These are phyloP conservation scores for Artemisia argyi DNA, from an alignment of 129 eudicot species.

Conservation along the genomic window DNA sequence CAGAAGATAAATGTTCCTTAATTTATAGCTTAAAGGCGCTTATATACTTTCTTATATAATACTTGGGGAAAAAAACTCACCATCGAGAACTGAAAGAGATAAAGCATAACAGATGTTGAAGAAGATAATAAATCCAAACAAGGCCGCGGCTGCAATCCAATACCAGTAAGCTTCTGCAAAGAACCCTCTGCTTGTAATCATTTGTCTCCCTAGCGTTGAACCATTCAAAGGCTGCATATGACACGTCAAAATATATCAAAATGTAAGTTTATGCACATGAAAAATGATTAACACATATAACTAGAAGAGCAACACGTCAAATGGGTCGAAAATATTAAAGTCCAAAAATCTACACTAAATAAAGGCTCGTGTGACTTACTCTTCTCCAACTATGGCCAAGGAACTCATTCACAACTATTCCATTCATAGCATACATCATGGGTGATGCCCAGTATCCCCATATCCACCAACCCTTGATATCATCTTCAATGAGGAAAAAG, in stretches of 20 bases:
- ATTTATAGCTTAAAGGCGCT: background rate
- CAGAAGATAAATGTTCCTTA: slow-evolving; percentile 8
- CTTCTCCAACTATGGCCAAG: slow-evolving; percentile 53
- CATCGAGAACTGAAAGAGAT: slow-evolving; percentile 47
- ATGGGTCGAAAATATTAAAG: background rate
- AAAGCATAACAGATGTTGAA: slow-evolving; percentile 41
- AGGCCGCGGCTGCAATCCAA: slow-evolving; percentile 63
- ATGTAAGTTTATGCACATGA: background rate
- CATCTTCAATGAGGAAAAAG: slow-evolving; percentile 21
- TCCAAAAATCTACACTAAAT: background rate
- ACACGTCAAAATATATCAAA: background rate
- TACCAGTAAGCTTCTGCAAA: slow-evolving; percentile 68
- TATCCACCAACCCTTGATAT: slow-evolving; percentile 46
- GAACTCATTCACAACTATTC: slow-evolving; percentile 51
- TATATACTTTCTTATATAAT: background rate
- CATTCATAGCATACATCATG: slow-evolving; percentile 62
- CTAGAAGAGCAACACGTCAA: background rate
- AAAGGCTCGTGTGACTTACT: slow-evolving; percentile 36
- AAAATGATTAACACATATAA: background rate
- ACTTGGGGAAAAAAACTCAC: slow-evolving; percentile 34
- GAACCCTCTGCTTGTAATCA: slow-evolving; percentile 49
- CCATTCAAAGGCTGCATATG: slow-evolving; percentile 18
- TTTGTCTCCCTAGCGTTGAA: slow-evolving; percentile 41
- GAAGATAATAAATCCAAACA: slow-evolving; percentile 43
- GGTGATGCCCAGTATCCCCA: slow-evolving; percentile 68